Evolutionary conservation across 352 stramenopile species (phyloP).

Genomic region (Hyaloperonospora arabidopsidis): DNA sequence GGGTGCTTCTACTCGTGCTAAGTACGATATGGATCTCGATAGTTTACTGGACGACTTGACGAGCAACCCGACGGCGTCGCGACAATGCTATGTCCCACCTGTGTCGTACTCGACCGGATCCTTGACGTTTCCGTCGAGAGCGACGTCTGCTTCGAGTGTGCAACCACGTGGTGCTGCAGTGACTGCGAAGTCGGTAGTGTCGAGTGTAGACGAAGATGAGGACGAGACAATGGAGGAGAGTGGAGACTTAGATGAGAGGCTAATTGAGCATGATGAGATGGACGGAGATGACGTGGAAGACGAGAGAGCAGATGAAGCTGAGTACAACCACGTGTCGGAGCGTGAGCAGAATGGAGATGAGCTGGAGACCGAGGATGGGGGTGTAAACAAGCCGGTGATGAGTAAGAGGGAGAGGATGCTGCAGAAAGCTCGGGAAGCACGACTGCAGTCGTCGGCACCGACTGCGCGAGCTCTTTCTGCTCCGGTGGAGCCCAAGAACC

Average conservation of each 20-base stretch:
- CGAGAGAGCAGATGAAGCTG: conserved; percentile 19
- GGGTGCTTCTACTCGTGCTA: conserved; percentile 21
- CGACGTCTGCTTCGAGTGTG: conserved; percentile 8
- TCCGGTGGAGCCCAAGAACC: conserved; percentile 23
- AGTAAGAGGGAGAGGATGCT: conserved; percentile 78
- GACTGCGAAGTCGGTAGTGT: not conserved
- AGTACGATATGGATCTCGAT: conserved; percentile 80
- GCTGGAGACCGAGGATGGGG: conserved; percentile 10
- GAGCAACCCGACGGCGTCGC: conserved; percentile 69
- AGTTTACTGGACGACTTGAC: conserved; percentile 82
- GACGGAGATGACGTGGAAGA: conserved; percentile 34
- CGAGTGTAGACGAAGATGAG: conserved; percentile 2
- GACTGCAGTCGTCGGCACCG: conserved; percentile 54
- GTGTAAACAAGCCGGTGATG: conserved; percentile 22
- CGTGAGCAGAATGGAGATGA: not conserved
- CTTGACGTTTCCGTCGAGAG: conserved; percentile 16
- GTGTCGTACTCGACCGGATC: conserved; percentile 53
- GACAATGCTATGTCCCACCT: conserved; percentile 39
- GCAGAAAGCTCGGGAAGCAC: conserved; percentile 46
- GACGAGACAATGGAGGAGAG: conserved; percentile 20
- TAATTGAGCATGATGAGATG: conserved; percentile 25
- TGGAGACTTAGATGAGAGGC: conserved; percentile 30
- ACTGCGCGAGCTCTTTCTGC: conserved; percentile 48
- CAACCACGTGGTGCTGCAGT: not conserved
- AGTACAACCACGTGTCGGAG: conserved; percentile 13